Conservation (phyloP, 148 eudicot species). For the Heliosperma pusillum region DNA sequence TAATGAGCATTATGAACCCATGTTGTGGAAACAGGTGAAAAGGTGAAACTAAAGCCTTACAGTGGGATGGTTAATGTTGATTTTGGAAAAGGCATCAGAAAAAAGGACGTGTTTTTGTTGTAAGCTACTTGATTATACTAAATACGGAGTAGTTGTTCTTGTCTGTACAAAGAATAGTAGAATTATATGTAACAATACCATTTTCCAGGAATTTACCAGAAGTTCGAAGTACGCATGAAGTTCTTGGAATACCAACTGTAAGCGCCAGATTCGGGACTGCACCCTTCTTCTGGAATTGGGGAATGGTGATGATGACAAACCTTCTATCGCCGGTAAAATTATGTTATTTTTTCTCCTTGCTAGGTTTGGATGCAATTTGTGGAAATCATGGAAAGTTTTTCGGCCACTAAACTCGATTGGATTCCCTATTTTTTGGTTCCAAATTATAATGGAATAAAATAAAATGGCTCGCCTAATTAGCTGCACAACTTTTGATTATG, state of each 20-base stretch:
- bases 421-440: too few relatives aligned
- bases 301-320: slow-evolving; percentile 69
- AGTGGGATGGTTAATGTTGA: slow-evolving; percentile 88
- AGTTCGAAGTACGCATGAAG: slow-evolving; percentile 74
- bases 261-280: slow-evolving; percentile 98
- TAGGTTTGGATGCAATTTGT: slow-evolving; percentile 9
- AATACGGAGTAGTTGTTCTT: not conserved
- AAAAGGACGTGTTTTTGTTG: slow-evolving; percentile 82
- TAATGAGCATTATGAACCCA: slow-evolving; percentile 23
- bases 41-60: slow-evolving; percentile 79
- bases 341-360: not conserved
- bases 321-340: slow-evolving; percentile 67
- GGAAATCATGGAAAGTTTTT: too few relatives aligned
- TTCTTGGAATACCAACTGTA: slow-evolving; percentile 81
- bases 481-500: too few relatives aligned
- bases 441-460: too few relatives aligned
- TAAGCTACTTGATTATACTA: slow-evolving; percentile 39
- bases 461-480: too few relatives aligned
- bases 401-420: too few relatives aligned
- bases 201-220: slow-evolving; percentile 83
- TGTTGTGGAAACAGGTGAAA: slow-evolving; percentile 53
- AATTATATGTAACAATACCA: slow-evolving; percentile 2
- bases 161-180: not conserved
- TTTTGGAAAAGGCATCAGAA: slow-evolving; percentile 82
- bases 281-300: slow-evolving; percentile 99